Conservation (phyloP, 495 filamentous ascomycete genomes). For the Penicillium cinerascens region DNA sequence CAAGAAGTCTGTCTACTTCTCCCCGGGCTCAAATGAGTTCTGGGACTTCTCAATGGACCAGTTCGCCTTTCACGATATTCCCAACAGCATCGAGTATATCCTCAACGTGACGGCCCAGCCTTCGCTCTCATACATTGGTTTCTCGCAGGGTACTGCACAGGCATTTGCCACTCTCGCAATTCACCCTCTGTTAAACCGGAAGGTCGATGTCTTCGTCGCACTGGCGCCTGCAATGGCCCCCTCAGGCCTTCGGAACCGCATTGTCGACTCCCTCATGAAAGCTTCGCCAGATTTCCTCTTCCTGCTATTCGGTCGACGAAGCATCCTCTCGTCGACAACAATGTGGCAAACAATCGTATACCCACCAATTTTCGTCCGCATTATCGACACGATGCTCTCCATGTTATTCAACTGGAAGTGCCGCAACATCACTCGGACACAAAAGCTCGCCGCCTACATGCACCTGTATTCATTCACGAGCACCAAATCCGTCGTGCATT, state of each 20-base stretch:
- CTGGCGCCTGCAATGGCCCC: constrained; percentile 96
- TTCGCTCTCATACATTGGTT: constrained; percentile 93
- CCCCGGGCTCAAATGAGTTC: constrained; percentile 73
- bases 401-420: constrained; percentile 90
- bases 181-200: constrained; percentile 86
- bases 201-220: constrained; percentile 96
- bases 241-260: constrained; percentile 77
- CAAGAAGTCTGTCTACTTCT: constrained; percentile 76
- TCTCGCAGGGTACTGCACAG: constrained; percentile 95
- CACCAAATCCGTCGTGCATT: constrained; percentile 94
- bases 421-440: constrained; percentile 77
- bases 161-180: constrained; percentile 94
- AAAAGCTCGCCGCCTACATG: constrained; percentile 95
- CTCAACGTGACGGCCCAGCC: constrained; percentile 75
- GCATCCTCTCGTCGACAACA: constrained; percentile 85
- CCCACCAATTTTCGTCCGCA: constrained; percentile 85
- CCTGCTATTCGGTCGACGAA: constrained; percentile 90
- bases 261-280: constrained; percentile 91
- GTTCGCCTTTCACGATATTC: constrained; percentile 97
- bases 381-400: constrained; percentile 76
- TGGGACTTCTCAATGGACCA: constrained; percentile 99
- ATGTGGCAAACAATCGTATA: constrained; percentile 98
- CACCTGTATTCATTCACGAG: constrained; percentile 95
- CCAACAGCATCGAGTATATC: constrained; percentile 89
- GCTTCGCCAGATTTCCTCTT: constrained; percentile 90